phyloP scores from a whole-genome alignment of 257 asterid genomes.

The Gentiana macrophylla region DNA sequence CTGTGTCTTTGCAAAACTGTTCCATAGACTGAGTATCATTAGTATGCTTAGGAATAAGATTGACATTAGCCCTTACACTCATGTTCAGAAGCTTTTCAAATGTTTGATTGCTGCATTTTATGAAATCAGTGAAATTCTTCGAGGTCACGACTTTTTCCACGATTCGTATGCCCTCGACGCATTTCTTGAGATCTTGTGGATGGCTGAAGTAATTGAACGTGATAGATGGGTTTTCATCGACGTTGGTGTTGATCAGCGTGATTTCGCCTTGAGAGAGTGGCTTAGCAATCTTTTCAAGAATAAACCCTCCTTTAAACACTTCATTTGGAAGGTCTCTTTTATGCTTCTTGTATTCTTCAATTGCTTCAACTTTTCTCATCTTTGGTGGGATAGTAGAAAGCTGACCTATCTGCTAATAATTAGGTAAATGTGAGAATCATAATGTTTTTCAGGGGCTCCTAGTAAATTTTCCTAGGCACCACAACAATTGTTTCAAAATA shows the following conservation, averaged over 20 bases:
- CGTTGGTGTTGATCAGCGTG: slow-evolving; percentile 41
- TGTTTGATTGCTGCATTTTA: slow-evolving; percentile 31
- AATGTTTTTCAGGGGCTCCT: too few relatives aligned
- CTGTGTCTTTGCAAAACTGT: slow-evolving; percentile 88
- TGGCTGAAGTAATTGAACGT: slow-evolving; percentile 94
- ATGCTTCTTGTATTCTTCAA: slow-evolving; percentile 26
- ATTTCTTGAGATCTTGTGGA: slow-evolving; percentile 46
- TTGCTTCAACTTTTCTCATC: slow-evolving; percentile 37
- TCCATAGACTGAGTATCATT: slow-evolving; percentile 57
- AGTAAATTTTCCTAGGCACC: too few relatives aligned
- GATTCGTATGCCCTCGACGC: slow-evolving; percentile 65
- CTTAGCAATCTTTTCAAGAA: slow-evolving; percentile 43
- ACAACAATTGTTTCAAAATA: too few relatives aligned
- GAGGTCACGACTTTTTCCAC: slow-evolving; percentile 53
- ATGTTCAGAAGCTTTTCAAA: slow-evolving; percentile 53
- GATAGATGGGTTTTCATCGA: slow-evolving; percentile 66
- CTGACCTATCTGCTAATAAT: slow-evolving; percentile 45
- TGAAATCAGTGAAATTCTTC: slow-evolving; percentile 39
- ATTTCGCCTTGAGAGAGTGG: slow-evolving; percentile 46
- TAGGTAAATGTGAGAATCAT: too few relatives aligned
- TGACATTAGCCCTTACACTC: slow-evolving; percentile 72
- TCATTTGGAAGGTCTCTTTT: slow-evolving; percentile 43
- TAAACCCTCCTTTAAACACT: slow-evolving; percentile 53
- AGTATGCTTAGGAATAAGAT: slow-evolving; percentile 72
- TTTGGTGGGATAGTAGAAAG: slow-evolving; percentile 68